These are phyloP conservation scores for Coccomyxa subellipsoidea DNA, from an alignment of 163 green algal genomes.

Conservation along the genomic window DNA sequence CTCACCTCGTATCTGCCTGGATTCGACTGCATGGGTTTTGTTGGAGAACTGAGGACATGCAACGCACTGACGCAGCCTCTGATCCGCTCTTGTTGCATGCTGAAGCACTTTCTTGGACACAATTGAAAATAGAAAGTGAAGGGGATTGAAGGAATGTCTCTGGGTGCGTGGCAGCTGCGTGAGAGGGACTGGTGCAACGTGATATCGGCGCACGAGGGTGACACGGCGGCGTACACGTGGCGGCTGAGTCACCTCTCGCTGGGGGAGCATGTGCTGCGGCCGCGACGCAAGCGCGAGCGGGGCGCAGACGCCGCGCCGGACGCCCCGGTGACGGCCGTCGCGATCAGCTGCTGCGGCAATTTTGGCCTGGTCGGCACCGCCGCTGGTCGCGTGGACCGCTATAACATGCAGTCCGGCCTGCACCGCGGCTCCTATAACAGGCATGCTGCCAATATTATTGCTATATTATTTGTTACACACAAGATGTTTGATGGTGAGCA, in stretches of 20 bases:
- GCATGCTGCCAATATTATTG: too few species aligned
- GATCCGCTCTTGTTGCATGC: too few species aligned
- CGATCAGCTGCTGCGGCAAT: slow-evolving; percentile 87
- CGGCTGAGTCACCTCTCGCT: slow-evolving; percentile 60
- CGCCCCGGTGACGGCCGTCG: slow-evolving; percentile 59
- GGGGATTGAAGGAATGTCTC: too few species aligned
- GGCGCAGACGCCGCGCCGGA: neutral
- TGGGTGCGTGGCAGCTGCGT: slow-evolving; percentile 52
- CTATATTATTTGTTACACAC: too few species aligned
- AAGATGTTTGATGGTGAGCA: too few species aligned
- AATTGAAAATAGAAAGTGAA: too few species aligned
- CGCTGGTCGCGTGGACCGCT: slow-evolving; percentile 79
- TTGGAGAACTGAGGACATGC: too few species aligned
- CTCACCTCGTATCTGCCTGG: too few species aligned
- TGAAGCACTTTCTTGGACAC: too few species aligned
- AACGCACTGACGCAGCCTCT: too few species aligned
- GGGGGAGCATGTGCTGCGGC: slow-evolving; percentile 72
- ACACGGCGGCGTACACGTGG: slow-evolving; percentile 87
- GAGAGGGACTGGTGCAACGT: slow-evolving; percentile 97
- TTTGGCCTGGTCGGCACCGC: slow-evolving; percentile 86
- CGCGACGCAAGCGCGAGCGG: slow-evolving; percentile 25
- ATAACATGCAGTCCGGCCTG: slow-evolving; percentile 93
- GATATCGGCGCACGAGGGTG: slow-evolving; percentile 86
- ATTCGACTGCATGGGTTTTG: too few species aligned
- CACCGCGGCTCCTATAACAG: slow-evolving; percentile 77